Base-by-base conservation (phyloP, 2,329 filamentous ascomycete species). In the Chaetomium sp. region DNA sequence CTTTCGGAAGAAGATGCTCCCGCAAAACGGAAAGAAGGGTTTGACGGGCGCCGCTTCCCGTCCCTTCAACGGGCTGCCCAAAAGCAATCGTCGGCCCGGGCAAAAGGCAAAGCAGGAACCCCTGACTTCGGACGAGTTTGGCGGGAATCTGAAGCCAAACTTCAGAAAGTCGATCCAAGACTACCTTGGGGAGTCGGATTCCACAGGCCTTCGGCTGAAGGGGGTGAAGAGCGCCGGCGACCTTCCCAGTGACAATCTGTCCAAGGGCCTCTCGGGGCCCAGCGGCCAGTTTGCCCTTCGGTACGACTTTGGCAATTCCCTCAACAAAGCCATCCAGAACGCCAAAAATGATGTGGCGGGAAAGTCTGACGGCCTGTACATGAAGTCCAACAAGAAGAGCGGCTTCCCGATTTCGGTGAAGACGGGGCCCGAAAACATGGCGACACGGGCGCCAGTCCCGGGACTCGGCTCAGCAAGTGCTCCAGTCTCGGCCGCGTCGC, bases 281-380 rank as follows among this genome's bases (percentile, higher is more conserved):
- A 87, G 85, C 69, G 87, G 87, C 29, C 88, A 91, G 71, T 97
- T 98, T 76, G 91, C 92, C 55, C 93, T 93, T 77, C 90, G 95
- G 61, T 99, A 99, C 76, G 94, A 98, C 79, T 98, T 99, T 76
- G 89, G 91, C 67, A 92, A 92, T n/a, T 98, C 95, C 0, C 83
- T 98, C 33, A 89, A 85, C 60, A 92, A 93, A 59, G 93, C 92
- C 13, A 90, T 94, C 74, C 87, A 89, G 73, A 88, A 86, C 31
- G 88, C 90, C 55, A 90, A 91, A 74, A 87, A 87, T 68, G 81
- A 82, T 16, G 78, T 85, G 69, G 80, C 83, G 67, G 83, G 83
- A 68, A 85, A 87, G 75, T 78, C 79, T 76, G 84, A 88, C 73
- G 81, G 83, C 60, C 74, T 89, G 38, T 81, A 85, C 70, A 84